Evolutionary conservation across 169 alveolate genomes (phyloP), one percentile per base, ranked within the genome.

Genomic region (Eimeria praecox): DNA sequence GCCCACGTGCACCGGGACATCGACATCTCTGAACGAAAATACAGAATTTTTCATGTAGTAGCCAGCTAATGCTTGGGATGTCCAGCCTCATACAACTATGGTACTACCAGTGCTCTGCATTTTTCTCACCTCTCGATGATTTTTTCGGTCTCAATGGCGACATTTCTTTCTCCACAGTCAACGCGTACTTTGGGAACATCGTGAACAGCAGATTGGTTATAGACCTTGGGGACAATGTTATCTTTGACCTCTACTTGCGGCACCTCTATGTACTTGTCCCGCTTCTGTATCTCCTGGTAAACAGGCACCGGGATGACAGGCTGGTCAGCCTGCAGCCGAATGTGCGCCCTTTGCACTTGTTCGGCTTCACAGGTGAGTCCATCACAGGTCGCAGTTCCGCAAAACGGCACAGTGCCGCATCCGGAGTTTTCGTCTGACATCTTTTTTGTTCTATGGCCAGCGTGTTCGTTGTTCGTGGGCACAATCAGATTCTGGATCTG

Each of bases 281-380:
- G 95, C 88, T 97, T 96, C 95, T 97, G 97, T 83, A 97, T 97
- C 78, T 97, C 98, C 87, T 97, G 98, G 77, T 97, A 97, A 10
- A 97, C 98, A 59, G 98, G 98, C 56, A 97, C 97, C 75, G 97
- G 96, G 95, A 97, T 97, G 54, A 97, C 97, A 30, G 98, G 98
- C 89, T 97, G 98, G 94, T 97, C 98, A 54, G 98, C 98, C 83
- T 97, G 97, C 73, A 97, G 93, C 30, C 97, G 77, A 24, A 94
- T 82, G 44, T 94, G 90, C 6, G 91, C 78, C 59, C 96, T 44
- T 27, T 94, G 93, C 54, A 94, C 96, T 46, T 35, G 83, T 10
- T 87, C 94, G 5, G 59, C 66, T 40, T 87, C 94, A 18, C 80
- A 44, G n/a, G 52, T 59, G 69, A 54, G 62, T 22, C 64, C 94